Evolutionary conservation across 2,329 filamentous ascomycete species (phyloP), one percentile per base, ranked within the genome.

Genomic region (Fusarium proliferatum): DNA sequence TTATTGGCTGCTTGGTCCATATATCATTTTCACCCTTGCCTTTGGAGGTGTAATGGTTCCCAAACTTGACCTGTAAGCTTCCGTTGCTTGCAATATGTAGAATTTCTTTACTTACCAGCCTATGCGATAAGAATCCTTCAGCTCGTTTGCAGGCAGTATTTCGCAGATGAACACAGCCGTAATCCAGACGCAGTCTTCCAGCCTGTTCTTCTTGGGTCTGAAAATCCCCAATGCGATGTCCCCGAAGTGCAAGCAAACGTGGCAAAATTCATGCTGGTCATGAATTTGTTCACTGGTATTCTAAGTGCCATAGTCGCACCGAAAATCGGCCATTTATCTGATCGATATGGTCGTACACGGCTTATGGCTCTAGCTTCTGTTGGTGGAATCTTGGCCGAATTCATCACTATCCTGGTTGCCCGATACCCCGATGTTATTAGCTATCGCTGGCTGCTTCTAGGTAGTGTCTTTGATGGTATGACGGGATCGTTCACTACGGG

Each of bases 401-500:
- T 92, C 45, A 87, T 97, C 68, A 94, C 92, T 10, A 93, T 97
- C 64, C 80, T 96, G 8, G 91, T 94, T 5, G 95, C 92, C 30
- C 92, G 88, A 69, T 95, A 90, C 75, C 93, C 95, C 0, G 90
- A 95, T 16, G 83, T 83, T 1, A 84, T 97, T 57, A 88, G 92
- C 69, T 94, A 97, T 77, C 91, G 93, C 62, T 93, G 94, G 89
- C 85, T 99, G 28, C 84, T 98, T 10, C 81, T 96, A 3, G 94
- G 94, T 15, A 89, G 91, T 41, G 86, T 93, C 15, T 86, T 95
- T 51, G 96, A 99, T 79, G 96, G 96, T 9, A 79, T 97, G 9
- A 91, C 91, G 15, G 96, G 96, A 12, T 97, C 95, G 2, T 97
- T 98, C 80, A 97, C 95, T 2, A 90, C 94, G 2, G 92, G 92